phyloP scores from a whole-genome alignment of 2,329 filamentous ascomycete species.

The Aspergillus candidus region DNA sequence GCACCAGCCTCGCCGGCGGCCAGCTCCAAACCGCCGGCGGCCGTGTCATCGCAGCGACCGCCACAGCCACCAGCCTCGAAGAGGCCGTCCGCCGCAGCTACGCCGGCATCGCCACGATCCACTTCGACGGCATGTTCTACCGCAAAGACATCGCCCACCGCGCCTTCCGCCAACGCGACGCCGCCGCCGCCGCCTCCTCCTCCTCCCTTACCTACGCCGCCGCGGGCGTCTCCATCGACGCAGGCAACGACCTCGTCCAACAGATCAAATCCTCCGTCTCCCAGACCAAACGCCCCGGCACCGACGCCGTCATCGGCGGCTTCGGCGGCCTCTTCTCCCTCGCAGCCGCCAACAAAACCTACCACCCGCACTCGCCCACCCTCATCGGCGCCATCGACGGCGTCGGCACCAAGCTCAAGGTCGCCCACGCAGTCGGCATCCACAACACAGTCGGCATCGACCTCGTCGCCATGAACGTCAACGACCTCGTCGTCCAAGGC shows the following conservation, averaged over 20 bases:
- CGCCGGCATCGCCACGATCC: constrained; percentile 68
- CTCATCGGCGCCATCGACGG: constrained; percentile 94
- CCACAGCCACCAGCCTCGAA: constrained; percentile 67
- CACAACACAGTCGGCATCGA: constrained; percentile 96
- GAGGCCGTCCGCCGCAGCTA: constrained; percentile 87
- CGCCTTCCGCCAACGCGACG: constrained; percentile 36
- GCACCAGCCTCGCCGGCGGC: constrained; percentile 61
- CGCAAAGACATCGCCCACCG: constrained; percentile 87
- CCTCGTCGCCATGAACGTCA: constrained; percentile 98
- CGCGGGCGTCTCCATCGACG: constrained; percentile 89
- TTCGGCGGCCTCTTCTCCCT: constrained; percentile 88
- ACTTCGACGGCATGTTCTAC: constrained; percentile 86
- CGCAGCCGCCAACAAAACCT: constrained; percentile 59
- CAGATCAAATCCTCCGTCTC: constrained; percentile 87
- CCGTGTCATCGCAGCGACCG: constrained; percentile 88
- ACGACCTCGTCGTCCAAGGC: constrained; percentile 92
- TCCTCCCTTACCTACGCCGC: constrained; percentile 75
- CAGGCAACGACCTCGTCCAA: constrained; percentile 86
- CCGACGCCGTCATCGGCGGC: constrained; percentile 88
- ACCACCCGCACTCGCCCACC: constrained; percentile 68
- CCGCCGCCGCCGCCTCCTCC: constrained; percentile 15
- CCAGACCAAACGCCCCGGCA: constrained; percentile 75
- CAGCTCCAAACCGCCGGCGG: constrained; percentile 74
- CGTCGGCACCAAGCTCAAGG: constrained; percentile 93
- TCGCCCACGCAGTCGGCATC: constrained; percentile 82